These are phyloP conservation scores for Usnea hakonensis DNA, from an alignment of 495 filamentous ascomycete genomes.

Conservation along the genomic window DNA sequence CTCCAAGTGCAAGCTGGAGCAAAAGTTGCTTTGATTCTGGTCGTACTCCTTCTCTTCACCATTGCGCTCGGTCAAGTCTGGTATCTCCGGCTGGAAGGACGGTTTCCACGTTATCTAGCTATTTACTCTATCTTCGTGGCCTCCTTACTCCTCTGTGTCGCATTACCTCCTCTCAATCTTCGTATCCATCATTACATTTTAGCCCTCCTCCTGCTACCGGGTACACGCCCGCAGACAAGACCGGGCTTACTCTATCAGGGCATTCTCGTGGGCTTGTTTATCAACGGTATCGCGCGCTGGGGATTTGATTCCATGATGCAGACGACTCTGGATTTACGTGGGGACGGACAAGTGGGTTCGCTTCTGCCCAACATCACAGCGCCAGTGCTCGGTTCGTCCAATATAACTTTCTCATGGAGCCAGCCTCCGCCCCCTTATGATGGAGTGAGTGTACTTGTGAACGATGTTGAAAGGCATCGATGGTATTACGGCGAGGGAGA, in stretches of 20 bases:
- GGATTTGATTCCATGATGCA: slow-evolving; percentile 88
- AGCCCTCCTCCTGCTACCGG: slow-evolving; percentile 72
- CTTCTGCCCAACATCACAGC: slow-evolving; percentile 55
- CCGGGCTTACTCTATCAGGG: slow-evolving; percentile 76
- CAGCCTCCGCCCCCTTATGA: slow-evolving; percentile 45
- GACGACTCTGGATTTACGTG: slow-evolving; percentile 62
- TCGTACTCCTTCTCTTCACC: slow-evolving; percentile 52
- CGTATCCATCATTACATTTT: slow-evolving; percentile 95
- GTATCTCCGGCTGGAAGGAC: slow-evolving; percentile 65
- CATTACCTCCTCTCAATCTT: slow-evolving; percentile 73
- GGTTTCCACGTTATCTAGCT: slow-evolving; percentile 60
- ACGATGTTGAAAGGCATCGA: slow-evolving; percentile 84
- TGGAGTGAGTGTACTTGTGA: slow-evolving; percentile 81
- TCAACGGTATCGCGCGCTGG: slow-evolving; percentile 90
- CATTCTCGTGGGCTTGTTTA: slow-evolving; percentile 78
- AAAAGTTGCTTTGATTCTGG: slow-evolving; percentile 56
- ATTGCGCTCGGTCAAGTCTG: slow-evolving; percentile 63
- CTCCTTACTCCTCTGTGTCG: slow-evolving; percentile 55
- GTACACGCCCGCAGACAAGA: slow-evolving; percentile 75
- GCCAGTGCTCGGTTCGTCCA: slow-evolving; percentile 16
- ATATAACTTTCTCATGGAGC: slow-evolving; percentile 53
- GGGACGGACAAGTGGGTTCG: slow-evolving; percentile 61
- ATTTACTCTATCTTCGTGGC: slow-evolving; percentile 59
- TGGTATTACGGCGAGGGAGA: slow-evolving; percentile 46
- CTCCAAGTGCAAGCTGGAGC: slow-evolving; percentile 72